Evolutionary conservation across 1,284 basidiomycete species (phyloP).

Genomic region (Polyporus tsugae): DNA sequence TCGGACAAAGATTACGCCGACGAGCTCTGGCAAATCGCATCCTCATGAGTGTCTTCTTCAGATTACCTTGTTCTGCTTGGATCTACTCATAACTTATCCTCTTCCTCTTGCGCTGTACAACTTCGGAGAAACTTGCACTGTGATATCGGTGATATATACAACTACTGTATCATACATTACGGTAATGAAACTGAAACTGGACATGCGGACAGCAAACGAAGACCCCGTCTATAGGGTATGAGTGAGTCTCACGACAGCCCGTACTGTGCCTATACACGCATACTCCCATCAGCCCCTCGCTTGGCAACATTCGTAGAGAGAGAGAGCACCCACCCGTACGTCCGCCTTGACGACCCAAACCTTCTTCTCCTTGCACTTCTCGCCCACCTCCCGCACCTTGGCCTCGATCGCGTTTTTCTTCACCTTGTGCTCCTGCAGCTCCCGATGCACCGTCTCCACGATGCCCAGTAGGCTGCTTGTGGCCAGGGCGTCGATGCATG

Average conservation of each 20-base stretch:
- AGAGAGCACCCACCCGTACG: constrained; percentile 40
- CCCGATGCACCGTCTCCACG: constrained; percentile 75
- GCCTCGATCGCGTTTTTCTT: constrained; percentile 85
- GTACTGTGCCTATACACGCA: constrained; percentile 22
- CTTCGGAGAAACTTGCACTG: neutral
- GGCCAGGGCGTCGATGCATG: constrained; percentile 62
- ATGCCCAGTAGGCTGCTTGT: constrained; percentile 70
- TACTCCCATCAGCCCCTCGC: neutral
- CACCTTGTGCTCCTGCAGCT: constrained; percentile 68
- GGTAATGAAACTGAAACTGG: neutral
- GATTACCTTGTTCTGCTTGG: neutral
- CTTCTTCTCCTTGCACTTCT: constrained; percentile 74
- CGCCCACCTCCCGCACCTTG: constrained; percentile 77
- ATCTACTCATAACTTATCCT: constrained; percentile 9
- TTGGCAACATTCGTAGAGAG: neutral
- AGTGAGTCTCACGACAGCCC: constrained; percentile 16
- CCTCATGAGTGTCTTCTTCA: constrained; percentile 48
- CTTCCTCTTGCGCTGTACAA: constrained; percentile 2
- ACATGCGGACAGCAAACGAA: neutral
- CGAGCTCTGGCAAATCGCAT: constrained; percentile 65
- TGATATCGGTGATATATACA: constrained; percentile 17
- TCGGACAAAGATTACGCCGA: constrained; percentile 47
- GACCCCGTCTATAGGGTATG: neutral
- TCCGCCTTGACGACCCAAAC: constrained; percentile 71
- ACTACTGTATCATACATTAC: constrained; percentile 23